Evolutionary conservation across 2,329 filamentous ascomycete genomes (phyloP).

Genomic region (Colletotrichum echinochloae): DNA sequence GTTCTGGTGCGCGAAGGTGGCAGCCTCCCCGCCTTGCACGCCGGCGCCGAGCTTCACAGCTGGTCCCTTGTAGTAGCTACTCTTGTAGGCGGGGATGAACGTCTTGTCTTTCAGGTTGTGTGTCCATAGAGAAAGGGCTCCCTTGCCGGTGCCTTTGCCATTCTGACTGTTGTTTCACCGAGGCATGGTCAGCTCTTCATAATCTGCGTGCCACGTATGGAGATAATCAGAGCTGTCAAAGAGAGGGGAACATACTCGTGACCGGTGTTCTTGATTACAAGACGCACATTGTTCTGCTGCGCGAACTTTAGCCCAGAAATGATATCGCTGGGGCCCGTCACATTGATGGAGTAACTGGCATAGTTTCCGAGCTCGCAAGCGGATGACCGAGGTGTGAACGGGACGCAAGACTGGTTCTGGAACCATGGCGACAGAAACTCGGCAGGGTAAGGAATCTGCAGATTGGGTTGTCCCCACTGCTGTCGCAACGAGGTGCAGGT

Average conservation of each 20-base stretch:
- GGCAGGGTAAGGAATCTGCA: neutral
- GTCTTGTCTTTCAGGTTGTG: constrained; percentile 50
- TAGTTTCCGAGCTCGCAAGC: constrained; percentile 52
- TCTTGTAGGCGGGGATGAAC: neutral
- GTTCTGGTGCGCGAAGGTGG: constrained; percentile 43
- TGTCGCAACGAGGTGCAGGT: neutral
- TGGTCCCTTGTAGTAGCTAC: constrained; percentile 9
- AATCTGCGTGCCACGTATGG: no score
- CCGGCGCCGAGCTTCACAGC: constrained; percentile 46
- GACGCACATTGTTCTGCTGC: constrained; percentile 54
- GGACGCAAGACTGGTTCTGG: constrained; percentile 46
- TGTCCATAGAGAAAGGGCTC: constrained; percentile 53
- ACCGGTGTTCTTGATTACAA: constrained; percentile 62
- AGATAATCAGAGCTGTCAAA: no score
- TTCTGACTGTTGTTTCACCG: constrained; percentile 23
- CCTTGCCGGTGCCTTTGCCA: constrained; percentile 52
- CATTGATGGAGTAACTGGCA: constrained; percentile 43
- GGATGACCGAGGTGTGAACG: constrained; percentile 49
- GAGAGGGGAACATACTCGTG: constrained; percentile 51
- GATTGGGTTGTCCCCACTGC: no score
- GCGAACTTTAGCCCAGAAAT: constrained; percentile 51
- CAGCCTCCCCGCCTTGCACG: constrained; percentile 11
- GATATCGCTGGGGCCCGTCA: constrained; percentile 17
- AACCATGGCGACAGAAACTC: constrained; percentile 46
- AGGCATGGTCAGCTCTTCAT: neutral